Percentiles rank a stretch among this genome's conserved stretches.
phyloP scores from a whole-genome alignment of 495 filamentous ascomycete genomes.

The Xylaria castorea region DNA sequence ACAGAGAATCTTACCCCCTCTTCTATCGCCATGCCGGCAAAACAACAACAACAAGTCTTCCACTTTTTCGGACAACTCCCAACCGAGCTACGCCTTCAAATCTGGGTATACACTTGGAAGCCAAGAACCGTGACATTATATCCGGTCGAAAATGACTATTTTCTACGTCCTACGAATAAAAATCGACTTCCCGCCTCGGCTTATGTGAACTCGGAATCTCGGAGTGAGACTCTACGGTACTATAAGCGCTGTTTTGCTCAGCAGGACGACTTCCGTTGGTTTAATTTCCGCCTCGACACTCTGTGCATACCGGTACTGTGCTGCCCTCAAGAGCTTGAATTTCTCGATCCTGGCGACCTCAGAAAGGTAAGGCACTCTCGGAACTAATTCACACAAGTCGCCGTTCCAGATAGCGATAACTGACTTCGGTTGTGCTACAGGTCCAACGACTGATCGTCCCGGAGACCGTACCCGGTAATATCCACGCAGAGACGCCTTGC shows the following conservation, averaged over 20 bases:
- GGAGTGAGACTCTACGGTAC: conserved; percentile 2
- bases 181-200: conserved; percentile 4
- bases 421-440: not conserved
- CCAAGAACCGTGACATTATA: not conserved
- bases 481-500: not conserved
- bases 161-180: not conserved
- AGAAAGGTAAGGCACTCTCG: not conserved
- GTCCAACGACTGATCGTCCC: not conserved
- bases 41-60: not conserved
- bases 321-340: not conserved
- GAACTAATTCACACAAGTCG: too few relatives aligned
- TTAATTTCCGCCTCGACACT: conserved; percentile 12
- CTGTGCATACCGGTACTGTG: not conserved
- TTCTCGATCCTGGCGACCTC: conserved; percentile 8
- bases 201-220: conserved; percentile 12
- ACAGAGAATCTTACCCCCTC: not conserved
- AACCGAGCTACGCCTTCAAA: not conserved
- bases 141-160: not conserved
- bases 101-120: conserved; percentile 2
- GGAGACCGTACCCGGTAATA: not conserved
- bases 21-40: not conserved
- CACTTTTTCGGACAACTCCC: conserved; percentile 1
- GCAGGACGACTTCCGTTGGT: not conserved
- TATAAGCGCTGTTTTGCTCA: conserved; percentile 4
- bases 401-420: not conserved